Evolutionary conservation across 2,329 filamentous ascomycete species (phyloP).

Genomic region (Claviceps sp.): DNA sequence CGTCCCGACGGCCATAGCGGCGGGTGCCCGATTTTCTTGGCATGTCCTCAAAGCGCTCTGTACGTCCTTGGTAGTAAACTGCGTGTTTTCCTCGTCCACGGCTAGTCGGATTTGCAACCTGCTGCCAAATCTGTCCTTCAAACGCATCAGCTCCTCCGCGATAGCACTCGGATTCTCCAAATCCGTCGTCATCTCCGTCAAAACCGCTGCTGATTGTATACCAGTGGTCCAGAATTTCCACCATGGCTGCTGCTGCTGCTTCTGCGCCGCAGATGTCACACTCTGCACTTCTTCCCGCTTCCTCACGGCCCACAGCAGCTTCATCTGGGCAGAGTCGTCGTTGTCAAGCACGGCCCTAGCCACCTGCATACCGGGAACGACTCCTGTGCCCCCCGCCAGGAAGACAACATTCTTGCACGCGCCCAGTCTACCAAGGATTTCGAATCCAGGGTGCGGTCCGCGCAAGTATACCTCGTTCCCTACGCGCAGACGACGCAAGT

Average conservation of each 20-base stretch:
- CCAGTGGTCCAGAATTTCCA: constrained; percentile 12
- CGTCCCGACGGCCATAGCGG: neutral
- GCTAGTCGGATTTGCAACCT: constrained; percentile 58
- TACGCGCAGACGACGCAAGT: constrained; percentile 51
- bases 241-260: constrained; percentile 8
- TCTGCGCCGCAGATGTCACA: neutral
- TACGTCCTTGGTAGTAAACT: constrained; percentile 45
- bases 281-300: constrained; percentile 39
- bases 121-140: constrained; percentile 44
- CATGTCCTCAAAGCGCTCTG: constrained; percentile 14
- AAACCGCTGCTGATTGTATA: constrained; percentile 4
- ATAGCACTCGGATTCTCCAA: constrained; percentile 30
- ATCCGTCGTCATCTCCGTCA: constrained; percentile 11
- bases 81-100: constrained; percentile 65
- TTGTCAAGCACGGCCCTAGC: constrained; percentile 46
- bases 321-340: constrained; percentile 29
- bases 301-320: constrained; percentile 71
- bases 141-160: constrained; percentile 45
- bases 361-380: constrained; percentile 78
- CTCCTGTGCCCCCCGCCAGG: constrained; percentile 81
- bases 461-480: constrained; percentile 60
- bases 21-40: neutral
- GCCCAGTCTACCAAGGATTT: constrained; percentile 24
- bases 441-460: constrained; percentile 62
- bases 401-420: constrained; percentile 49